Base-by-base conservation (phyloP, 1,139 yeast genomes). In the Taphrina betulina region DNA sequence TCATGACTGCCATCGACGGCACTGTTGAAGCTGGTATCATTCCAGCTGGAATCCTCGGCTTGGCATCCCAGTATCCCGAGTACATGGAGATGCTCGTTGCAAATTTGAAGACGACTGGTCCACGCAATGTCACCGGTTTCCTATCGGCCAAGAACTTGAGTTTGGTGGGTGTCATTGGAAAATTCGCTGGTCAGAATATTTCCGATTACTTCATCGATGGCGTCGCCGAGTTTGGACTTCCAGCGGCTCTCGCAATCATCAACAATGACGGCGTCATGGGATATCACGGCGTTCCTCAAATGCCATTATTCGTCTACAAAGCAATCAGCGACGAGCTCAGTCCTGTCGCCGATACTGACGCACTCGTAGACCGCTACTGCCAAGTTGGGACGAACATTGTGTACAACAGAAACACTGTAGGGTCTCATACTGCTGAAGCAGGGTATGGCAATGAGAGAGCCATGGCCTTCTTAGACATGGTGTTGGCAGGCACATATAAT, bases 41-140 rank as follows among this genome's bases (percentile, higher is more conserved):
- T 36, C 65, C 67, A 19, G 61, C 66, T 5, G 69, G 67, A 10
- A 55, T 66, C 42, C 45, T 58, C 29, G 71, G 71, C 5, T 57
- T 68, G 29, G 63, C 65, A 16, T 51, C 60, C 19, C 69, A 65
- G 59, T 68, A 68, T 59, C 66, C 66, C 10, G 65, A 61, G 10
- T 44, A 65, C 16, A 46, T 44, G 19, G 46, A 40, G 22, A 20
- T 58, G 10, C 46, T 61, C 31, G 8, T 16, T n/a, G 12, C 40
- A 12, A 23, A 43, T 16, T 35, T 61, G 33, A 48, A 48, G 53
- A 48, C 53, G 16, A 16, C 34, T 16, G 37, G 54, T 8, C 55
- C 62, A 10, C 43, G 58, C 37, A 59, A 40, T 33, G 43, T 50
- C 17, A 40, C 56, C 24, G 37, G 52, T 20, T 60, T 64, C 57